Evolutionary conservation across 345 rosid species (phyloP).

Genomic region (Citrus australasica): DNA sequence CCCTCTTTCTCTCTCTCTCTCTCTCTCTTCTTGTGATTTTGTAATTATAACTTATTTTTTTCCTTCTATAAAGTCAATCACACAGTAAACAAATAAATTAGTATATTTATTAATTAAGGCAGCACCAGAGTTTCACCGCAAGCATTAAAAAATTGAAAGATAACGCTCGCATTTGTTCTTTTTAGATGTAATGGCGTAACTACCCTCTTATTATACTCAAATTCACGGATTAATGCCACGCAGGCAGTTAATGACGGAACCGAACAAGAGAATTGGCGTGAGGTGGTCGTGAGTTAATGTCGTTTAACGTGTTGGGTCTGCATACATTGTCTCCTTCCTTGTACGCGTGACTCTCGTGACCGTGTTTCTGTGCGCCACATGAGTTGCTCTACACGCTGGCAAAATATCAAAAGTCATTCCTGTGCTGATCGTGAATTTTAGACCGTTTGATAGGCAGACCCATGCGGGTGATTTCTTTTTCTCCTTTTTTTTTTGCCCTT

Average conservation of each 20-base stretch:
- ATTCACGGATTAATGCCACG: conserved; percentile 3
- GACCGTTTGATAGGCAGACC: neutral
- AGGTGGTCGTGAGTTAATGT: conserved; percentile 8
- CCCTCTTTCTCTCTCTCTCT: neutral
- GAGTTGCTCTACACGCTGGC: neutral
- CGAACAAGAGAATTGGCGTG: neutral
- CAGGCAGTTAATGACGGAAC: neutral
- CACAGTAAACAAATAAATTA: neutral
- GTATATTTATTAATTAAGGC: neutral
- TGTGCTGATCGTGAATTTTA: neutral
- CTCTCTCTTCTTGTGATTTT: neutral
- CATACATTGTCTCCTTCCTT: neutral
- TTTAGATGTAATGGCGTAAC: neutral
- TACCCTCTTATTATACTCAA: neutral
- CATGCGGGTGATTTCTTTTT: neutral
- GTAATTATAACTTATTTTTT: neutral
- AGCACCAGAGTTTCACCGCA: neutral
- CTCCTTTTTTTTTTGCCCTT: too few species aligned
- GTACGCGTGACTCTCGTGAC: conserved; percentile 31
- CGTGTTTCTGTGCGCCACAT: neutral
- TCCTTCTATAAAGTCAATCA: conserved; percentile 12
- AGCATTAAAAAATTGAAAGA: too few species aligned
- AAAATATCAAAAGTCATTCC: neutral
- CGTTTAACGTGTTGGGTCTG: neutral
- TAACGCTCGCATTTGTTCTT: neutral